Conservation (phyloP, 2,329 filamentous ascomycete genomes). For the Trichoderma sp. region DNA sequence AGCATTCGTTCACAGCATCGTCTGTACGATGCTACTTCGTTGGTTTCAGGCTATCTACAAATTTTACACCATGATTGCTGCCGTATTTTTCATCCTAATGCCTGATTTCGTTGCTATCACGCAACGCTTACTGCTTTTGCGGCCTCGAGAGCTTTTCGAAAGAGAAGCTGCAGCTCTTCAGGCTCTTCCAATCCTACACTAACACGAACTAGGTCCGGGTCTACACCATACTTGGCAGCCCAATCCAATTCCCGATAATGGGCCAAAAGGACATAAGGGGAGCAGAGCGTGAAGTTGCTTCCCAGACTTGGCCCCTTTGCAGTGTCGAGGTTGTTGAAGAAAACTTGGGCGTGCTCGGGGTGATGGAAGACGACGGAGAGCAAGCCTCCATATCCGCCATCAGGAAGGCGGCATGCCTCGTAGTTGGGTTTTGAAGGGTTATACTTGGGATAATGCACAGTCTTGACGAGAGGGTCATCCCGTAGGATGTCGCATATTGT, state of each 20-base stretch:
- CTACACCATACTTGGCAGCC: conserved; percentile 78
- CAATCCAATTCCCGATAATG: conserved; percentile 93
- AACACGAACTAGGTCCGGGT: conserved; percentile 75
- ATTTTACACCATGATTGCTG: background rate
- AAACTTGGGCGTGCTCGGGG: conserved; percentile 68
- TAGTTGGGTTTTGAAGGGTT: conserved; percentile 69
- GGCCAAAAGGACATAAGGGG: conserved; percentile 86
- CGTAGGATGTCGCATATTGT: conserved; percentile 72
- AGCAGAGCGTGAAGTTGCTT: conserved; percentile 93
- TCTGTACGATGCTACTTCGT: background rate
- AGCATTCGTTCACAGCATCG: background rate
- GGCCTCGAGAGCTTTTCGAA: conserved; percentile 68
- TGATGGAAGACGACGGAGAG: conserved; percentile 79
- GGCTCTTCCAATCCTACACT: conserved; percentile 88
- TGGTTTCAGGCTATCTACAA: background rate
- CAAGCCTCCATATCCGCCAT: conserved; percentile 85
- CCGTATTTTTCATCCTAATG: background rate
- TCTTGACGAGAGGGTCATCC: conserved; percentile 63
- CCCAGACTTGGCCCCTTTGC: conserved; percentile 93
- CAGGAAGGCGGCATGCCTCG: conserved; percentile 70
- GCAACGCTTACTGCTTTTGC: conserved; percentile 30
- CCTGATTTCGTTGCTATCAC: background rate
- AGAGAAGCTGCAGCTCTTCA: conserved; percentile 59
- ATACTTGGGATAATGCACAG: conserved; percentile 83
- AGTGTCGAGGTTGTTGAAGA: conserved; percentile 83